Evolutionary conservation across 495 filamentous ascomycete genomes (phyloP), one percentile per base, ranked within the genome.

Genomic region (Oleoguttula mirabilis): DNA sequence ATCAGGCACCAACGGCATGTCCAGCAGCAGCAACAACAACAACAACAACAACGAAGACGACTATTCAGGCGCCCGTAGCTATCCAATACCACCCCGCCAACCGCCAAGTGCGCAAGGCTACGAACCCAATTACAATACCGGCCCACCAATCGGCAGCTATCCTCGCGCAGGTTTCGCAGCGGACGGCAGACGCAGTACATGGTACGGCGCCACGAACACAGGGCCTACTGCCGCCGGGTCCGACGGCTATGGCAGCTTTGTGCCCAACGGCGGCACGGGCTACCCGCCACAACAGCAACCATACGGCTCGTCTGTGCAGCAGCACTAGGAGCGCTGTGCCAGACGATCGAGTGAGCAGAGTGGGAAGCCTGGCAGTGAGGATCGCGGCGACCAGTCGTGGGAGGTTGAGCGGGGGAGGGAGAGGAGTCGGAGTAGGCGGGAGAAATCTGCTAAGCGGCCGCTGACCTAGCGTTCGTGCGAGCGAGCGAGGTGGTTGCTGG

Each of bases 21-120:
- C 15, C 3, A 14, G 16, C n/a, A n/a, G n/a, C n/a, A n/a, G n/a
- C n/a, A n/a, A n/a, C n/a, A n/a, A n/a, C n/a, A n/a, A n/a, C n/a
- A n/a, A n/a, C n/a, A n/a, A n/a, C n/a, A n/a, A 17, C 32, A 10
- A 15, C 30, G 39, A 31, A 24, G 47, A 30, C 10, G 41, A 45
- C 3, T 15, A 4, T 22, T 11, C 8, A 17, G 21, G 14, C 10
- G 35, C 3, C n/a, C 32, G 47, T 14, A 42, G 47, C 43, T 51
- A 51, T 21, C 48, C 48, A 15, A 51, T 51, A 33, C 45, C 49
- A 1, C 39, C 36, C 3, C 49, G 49, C n/a, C 48, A 32, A 2
- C 45, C 38, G 10, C 45, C 45, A 12, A 41, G 37, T 20, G 8
- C 36, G 21, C 38, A 41, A 23, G 36, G 27, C 19, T 40, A 47